These are phyloP conservation scores for Rosa persica DNA, from an alignment of 306 rosid genomes.

Conservation along the genomic window DNA sequence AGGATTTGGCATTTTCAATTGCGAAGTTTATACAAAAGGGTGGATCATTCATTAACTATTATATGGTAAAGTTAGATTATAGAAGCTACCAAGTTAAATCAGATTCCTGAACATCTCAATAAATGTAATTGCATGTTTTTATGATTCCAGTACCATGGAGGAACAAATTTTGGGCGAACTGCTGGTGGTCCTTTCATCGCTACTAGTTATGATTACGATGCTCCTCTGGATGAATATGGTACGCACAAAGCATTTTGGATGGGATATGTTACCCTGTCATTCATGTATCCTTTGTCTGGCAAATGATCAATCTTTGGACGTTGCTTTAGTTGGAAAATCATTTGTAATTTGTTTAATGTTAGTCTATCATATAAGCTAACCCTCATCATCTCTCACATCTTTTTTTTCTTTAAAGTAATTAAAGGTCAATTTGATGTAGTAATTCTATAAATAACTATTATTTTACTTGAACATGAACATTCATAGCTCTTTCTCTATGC, in stretches of 20 bases:
- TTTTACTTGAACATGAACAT: constrained; percentile 22
- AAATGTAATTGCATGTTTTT: constrained; percentile 24
- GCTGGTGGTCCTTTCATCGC: constrained; percentile 99
- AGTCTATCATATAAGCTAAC: background rate
- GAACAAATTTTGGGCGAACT: constrained; percentile 97
- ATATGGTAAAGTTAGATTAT: constrained; percentile 13
- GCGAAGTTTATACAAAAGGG: constrained; percentile 95
- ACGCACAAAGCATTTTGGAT: constrained; percentile 23
- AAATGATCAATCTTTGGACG: background rate
- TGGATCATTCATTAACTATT: constrained; percentile 85
- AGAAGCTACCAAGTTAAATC: constrained; percentile 11
- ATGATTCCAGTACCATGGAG: constrained; percentile 82
- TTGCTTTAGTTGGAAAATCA: background rate
- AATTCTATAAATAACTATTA: background rate
- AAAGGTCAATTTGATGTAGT: background rate
- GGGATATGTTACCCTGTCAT: background rate
- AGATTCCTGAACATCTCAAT: constrained; percentile 13
- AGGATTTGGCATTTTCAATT: constrained; percentile 91
- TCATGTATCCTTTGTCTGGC: background rate
- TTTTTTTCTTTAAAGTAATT: background rate
- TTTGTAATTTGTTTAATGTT: background rate
- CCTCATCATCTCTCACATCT: background rate
- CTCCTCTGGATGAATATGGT: constrained; percentile 98
- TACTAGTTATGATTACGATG: constrained; percentile 96
- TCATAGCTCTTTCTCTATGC: constrained; percentile 24